A percentile compares a stretch with the other conserved stretches of the same genome.
Conservation (phyloP, 2,329 filamentous ascomycete species). For the Sporothrix brasiliensis region DNA sequence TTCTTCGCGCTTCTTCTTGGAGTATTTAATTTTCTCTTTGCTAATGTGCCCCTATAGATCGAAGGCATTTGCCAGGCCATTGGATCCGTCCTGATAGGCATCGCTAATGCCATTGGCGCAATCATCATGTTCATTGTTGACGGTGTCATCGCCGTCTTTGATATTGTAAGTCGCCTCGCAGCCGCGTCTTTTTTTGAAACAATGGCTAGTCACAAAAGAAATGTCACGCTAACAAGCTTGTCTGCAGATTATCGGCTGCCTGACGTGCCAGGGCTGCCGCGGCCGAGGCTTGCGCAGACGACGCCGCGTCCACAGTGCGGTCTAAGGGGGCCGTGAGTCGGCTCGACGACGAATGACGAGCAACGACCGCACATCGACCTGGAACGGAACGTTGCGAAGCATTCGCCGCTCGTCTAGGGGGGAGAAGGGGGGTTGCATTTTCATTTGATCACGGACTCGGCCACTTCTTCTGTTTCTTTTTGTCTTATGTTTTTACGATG, state of each 20-base stretch:
- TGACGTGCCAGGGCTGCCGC: constrained; percentile 58
- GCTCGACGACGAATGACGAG: constrained; percentile 3
- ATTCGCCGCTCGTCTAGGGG: not conserved
- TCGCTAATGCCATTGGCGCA: constrained; percentile 67
- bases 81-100: constrained; percentile 67
- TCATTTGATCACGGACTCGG: not conserved
- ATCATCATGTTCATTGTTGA: constrained; percentile 69
- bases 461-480: constrained; percentile 9
- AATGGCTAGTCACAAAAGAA: not conserved
- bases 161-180: constrained; percentile 46
- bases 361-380: not conserved
- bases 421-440: not conserved
- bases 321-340: constrained; percentile 7
- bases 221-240: not conserved
- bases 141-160: constrained; percentile 66
- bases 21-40: not conserved
- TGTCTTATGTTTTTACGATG: constrained; percentile 15
- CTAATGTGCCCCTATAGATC: constrained; percentile 44
- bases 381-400: not conserved
- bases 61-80: constrained; percentile 63
- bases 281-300: constrained; percentile 37
- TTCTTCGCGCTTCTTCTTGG: not conserved
- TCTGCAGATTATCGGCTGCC: constrained; percentile 60
- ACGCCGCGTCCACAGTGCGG: constrained; percentile 22
- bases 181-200: too few relatives aligned